Evolutionary conservation across 2,329 filamentous ascomycete genomes (phyloP).

Genomic region (Xylariaceae sp.): DNA sequence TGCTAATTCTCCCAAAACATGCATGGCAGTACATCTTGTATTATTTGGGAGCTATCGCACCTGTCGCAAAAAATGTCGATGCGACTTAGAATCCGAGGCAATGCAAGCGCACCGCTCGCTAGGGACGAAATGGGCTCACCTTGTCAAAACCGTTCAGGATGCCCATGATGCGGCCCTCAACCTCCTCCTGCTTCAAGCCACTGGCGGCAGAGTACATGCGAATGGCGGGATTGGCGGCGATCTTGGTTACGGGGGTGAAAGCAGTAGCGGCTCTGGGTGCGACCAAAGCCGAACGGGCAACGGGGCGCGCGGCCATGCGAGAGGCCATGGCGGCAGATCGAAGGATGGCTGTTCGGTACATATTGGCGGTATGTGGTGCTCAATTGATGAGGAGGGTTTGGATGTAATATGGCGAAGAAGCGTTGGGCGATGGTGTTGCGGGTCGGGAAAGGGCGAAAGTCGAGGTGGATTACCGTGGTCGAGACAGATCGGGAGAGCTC

Average conservation of each 20-base stretch:
- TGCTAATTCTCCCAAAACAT: too few relatives aligned
- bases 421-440: neutral
- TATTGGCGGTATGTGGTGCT: slow-evolving; percentile 42
- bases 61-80: neutral
- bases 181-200: slow-evolving; percentile 76
- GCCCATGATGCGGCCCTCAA: slow-evolving; percentile 88
- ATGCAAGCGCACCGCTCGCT: neutral
- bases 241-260: slow-evolving; percentile 55
- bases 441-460: slow-evolving; percentile 7
- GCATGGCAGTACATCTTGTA: too few relatives aligned
- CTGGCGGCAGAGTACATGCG: slow-evolving; percentile 84
- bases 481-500: slow-evolving; percentile 17
- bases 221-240: slow-evolving; percentile 64
- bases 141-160: slow-evolving; percentile 97
- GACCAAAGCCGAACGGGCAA: slow-evolving; percentile 54
- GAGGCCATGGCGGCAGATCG: slow-evolving; percentile 66
- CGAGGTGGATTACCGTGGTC: slow-evolving; percentile 4
- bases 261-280: slow-evolving; percentile 41
- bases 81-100: neutral
- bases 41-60: too few relatives aligned
- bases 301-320: slow-evolving; percentile 56
- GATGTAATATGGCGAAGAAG: neutral
- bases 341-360: slow-evolving; percentile 88
- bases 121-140: slow-evolving; percentile 49
- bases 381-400: neutral